These are phyloP conservation scores for Colletotrichum graminicola DNA, from an alignment of 2,329 filamentous ascomycete species.

Conservation along the genomic window DNA sequence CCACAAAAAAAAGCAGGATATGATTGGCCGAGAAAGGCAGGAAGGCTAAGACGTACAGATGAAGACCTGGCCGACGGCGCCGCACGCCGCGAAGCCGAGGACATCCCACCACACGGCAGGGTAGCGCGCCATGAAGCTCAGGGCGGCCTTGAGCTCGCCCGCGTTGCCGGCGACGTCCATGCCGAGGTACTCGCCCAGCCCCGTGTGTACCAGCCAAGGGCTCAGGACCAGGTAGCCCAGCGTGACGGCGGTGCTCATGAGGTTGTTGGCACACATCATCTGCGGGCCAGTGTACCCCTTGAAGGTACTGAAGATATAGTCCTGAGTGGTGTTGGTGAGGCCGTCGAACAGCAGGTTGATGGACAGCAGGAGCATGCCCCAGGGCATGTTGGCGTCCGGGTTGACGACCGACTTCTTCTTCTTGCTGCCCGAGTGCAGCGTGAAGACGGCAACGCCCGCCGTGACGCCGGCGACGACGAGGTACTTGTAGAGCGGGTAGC, in stretches of 20 bases:
- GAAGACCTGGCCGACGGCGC: constrained; percentile 94
- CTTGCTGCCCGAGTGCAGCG: constrained; percentile 80
- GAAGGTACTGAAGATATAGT: constrained; percentile 88
- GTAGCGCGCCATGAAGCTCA: constrained; percentile 83
- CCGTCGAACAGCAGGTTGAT: constrained; percentile 97
- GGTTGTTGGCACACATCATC: constrained; percentile 99
- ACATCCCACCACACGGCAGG: constrained; percentile 89
- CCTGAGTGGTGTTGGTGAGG: constrained; percentile 95
- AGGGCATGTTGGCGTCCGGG: constrained; percentile 72
- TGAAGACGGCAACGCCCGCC: constrained; percentile 93
- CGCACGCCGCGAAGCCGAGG: constrained; percentile 88
- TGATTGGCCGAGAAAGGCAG: constrained; percentile 3
- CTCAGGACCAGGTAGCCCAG: constrained; percentile 80
- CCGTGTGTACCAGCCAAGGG: constrained; percentile 81
- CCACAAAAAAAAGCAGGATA: neutral
- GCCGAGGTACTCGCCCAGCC: constrained; percentile 73
- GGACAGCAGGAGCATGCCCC: constrained; percentile 84
- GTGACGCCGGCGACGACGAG: constrained; percentile 92
- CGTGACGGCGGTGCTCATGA: constrained; percentile 86
- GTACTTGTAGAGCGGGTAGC: constrained; percentile 97
- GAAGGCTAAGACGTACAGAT: constrained; percentile 72
- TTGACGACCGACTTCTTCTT: constrained; percentile 57
- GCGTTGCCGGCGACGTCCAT: constrained; percentile 74
- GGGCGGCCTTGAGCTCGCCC: constrained; percentile 83
- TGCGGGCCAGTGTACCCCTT: constrained; percentile 89